Evolutionary conservation across 768 basidiomycete species (phyloP).

Genomic region (Hypholoma fasciculare): DNA sequence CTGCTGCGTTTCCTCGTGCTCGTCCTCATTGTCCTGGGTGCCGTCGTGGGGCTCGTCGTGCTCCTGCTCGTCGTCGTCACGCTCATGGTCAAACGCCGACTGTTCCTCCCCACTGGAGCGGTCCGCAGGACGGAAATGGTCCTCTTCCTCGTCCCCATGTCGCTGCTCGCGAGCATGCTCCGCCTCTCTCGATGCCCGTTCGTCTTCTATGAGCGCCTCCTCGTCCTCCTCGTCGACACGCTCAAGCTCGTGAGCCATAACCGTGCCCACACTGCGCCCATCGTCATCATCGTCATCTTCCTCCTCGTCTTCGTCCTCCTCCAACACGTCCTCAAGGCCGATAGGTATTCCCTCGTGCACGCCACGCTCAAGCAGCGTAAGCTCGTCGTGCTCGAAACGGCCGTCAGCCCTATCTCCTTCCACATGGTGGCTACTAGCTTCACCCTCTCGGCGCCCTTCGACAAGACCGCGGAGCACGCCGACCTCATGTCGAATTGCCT

Average conservation of each 20-base stretch:
- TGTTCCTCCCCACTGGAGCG: not conserved
- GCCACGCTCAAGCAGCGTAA: slow-evolving; percentile 18
- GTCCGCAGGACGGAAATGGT: not conserved
- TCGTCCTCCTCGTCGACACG: slow-evolving; percentile 78
- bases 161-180: not conserved
- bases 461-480: slow-evolving; percentile 68
- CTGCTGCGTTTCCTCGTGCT: slow-evolving; percentile 10
- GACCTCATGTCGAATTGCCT: slow-evolving; percentile 79
- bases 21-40: slow-evolving; percentile 11
- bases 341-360: slow-evolving; percentile 19
- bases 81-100: slow-evolving; percentile 1
- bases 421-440: slow-evolving; percentile 9
- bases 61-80: slow-evolving; percentile 6
- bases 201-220: slow-evolving; percentile 40
- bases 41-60: slow-evolving; percentile 2
- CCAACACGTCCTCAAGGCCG: slow-evolving; percentile 45
- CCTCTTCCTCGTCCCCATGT: slow-evolving; percentile 13
- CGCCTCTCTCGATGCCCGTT: not conserved
- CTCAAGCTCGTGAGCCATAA: slow-evolving; percentile 69
- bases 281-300: slow-evolving; percentile 62
- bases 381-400: not conserved
- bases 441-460: slow-evolving; percentile 16
- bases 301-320: slow-evolving; percentile 30
- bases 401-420: slow-evolving; percentile 28
- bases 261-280: slow-evolving; percentile 67